Evolutionary conservation across 768 basidiomycete species (phyloP), one percentile per base, ranked within the genome.

Genomic region (Hygrophoropsis aurantiaca): DNA sequence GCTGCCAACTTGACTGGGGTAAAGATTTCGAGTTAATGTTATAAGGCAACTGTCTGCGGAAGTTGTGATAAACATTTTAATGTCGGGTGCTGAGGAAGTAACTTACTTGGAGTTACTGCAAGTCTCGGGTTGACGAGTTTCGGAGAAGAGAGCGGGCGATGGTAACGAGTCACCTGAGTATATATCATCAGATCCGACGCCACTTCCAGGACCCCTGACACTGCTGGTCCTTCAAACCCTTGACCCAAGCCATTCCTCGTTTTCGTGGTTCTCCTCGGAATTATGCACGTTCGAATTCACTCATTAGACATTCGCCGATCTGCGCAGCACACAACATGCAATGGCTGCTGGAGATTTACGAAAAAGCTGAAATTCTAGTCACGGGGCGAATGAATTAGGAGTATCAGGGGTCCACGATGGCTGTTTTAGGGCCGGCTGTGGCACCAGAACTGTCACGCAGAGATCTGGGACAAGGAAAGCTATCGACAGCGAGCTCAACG

Each of bases 1-100:
- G 71, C 68, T 86, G 85, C 90, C 89, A 89, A 90, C 82, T 87
- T 90, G 85, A 69, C 77, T 71, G 60, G 58, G 40, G 27, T 38
- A 42, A 37, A 10, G 48, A 44, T 19, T 19, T 26, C 36, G 43
- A 32, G 27, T 15, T 16, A 21, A 18, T 40, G 33, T 10, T n/a
- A 34, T 40, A 34, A 4, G 11, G 26, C 18, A 21, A 33, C n/a
- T 21, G 16, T 16, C 36, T 16, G 7, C 16, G 20, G n/a, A n/a
- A n/a, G n/a, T n/a, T n/a, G n/a, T n/a, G n/a, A n/a, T n/a, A n/a
- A n/a, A n/a, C n/a, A n/a, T n/a, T n/a, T n/a, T n/a, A n/a, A n/a
- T n/a, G n/a, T n/a, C n/a, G n/a, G n/a, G n/a, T n/a, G n/a, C n/a
- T n/a, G n/a, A 13, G 27, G 27, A 30, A 30, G 27, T 30, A 30